Conservation (phyloP, 75 land plant species). For the Cupressus sempervirens region DNA sequence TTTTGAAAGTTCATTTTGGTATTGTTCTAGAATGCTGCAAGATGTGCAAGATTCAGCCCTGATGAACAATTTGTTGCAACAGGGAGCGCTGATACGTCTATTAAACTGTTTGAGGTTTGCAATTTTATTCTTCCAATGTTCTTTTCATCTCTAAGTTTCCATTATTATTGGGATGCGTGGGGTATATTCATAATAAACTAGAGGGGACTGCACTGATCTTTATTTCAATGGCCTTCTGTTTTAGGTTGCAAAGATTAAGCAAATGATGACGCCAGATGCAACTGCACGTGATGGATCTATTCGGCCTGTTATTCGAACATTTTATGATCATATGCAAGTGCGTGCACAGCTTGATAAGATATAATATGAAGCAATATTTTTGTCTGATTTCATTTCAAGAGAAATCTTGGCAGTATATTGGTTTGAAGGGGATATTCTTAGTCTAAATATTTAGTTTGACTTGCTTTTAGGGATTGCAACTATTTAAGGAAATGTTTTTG, state of each 20-base stretch:
- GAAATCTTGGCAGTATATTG: background rate
- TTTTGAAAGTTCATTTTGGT: background rate
- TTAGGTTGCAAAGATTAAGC: constrained; percentile 80
- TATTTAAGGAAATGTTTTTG: background rate
- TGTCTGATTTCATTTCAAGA: background rate
- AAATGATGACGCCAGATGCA: constrained; percentile 83
- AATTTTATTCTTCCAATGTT: background rate
- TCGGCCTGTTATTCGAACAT: constrained; percentile 86
- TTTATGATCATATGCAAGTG: constrained; percentile 93
- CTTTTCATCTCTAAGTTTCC: background rate
- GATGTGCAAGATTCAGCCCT: constrained; percentile 96
- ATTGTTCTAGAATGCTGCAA: constrained; percentile 63
- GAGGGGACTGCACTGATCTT: background rate
- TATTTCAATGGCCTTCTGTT: background rate
- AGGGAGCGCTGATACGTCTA: constrained; percentile 88
- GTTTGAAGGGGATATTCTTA: background rate
- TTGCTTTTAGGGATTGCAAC: background rate
- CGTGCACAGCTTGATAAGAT: constrained; percentile 5
- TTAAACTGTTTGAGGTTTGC: constrained; percentile 91
- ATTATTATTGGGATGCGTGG: background rate
- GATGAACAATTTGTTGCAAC: constrained; percentile 91
- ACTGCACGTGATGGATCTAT: constrained; percentile 56
- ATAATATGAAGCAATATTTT: background rate
- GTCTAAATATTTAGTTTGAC: background rate
- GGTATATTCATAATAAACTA: background rate